A percentile compares a stretch with the other conserved stretches of the same genome.
Evolutionary conservation across 1,284 basidiomycete genomes (phyloP).

Genomic region (Stygiomarasmius scandens): DNA sequence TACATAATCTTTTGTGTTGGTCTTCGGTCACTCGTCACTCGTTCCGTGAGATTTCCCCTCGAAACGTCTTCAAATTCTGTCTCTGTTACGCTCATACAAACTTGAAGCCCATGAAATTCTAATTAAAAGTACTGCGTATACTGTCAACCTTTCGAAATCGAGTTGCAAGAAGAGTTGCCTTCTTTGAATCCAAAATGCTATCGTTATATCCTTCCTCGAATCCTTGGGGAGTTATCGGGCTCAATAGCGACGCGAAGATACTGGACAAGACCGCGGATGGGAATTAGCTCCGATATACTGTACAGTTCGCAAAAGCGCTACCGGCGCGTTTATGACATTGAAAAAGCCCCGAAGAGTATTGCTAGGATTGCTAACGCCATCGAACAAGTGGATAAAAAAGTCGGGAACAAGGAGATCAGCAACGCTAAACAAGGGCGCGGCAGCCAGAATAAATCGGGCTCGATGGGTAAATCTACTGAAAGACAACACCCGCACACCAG

Average conservation of each 20-base stretch:
- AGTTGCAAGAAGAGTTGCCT: not conserved
- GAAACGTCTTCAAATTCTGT: no score
- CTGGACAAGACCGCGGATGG: slow-evolving; percentile 67
- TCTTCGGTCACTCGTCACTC: no score
- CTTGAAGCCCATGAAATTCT: no score
- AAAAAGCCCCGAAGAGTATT: slow-evolving; percentile 72
- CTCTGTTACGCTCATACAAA: no score
- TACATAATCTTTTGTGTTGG: no score
- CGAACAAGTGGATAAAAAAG: slow-evolving; percentile 72
- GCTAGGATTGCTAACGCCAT: slow-evolving; percentile 57
- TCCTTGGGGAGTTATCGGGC: slow-evolving; percentile 64
- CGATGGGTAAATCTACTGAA: slow-evolving; percentile 68
- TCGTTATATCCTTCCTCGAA: slow-evolving; percentile 32
- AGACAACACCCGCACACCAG: slow-evolving; percentile 75
- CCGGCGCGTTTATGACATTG: slow-evolving; percentile 75
- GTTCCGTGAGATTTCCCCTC: no score
- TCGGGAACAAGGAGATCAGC: slow-evolving; percentile 66
- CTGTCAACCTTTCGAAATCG: no score
- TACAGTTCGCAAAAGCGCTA: no score
- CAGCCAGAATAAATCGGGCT: slow-evolving; percentile 78
- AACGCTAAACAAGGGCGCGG: slow-evolving; percentile 73
- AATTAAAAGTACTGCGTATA: no score
- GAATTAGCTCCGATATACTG: no score
- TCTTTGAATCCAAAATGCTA: slow-evolving; percentile 17
- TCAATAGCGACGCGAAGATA: slow-evolving; percentile 66